These are phyloP conservation scores for Starmerella bombi DNA, from an alignment of 805 yeast genomes.

Conservation along the genomic window DNA sequence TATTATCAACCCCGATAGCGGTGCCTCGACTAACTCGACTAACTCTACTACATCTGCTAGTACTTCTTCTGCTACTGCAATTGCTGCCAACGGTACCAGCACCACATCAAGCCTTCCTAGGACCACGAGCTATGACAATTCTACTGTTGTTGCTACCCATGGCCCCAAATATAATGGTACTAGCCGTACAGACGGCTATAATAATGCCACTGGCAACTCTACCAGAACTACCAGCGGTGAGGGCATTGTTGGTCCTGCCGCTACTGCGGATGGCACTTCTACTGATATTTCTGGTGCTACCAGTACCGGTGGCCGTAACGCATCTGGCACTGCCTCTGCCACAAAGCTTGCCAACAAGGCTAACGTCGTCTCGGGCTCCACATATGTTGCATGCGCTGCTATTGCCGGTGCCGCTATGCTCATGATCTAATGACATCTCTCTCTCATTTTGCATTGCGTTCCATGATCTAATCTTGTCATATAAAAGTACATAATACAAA, in stretches of 20 bases:
- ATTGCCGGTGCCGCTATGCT: slow-evolving; percentile 15
- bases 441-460: too few species aligned
- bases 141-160: slow-evolving; percentile 1
- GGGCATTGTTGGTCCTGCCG: background rate
- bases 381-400: slow-evolving; percentile 12
- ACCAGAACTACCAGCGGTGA: slow-evolving; percentile 2
- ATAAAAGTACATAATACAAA: too few species aligned
- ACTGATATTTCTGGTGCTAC: background rate
- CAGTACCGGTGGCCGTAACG: background rate
- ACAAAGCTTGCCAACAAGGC: slow-evolving; percentile 8
- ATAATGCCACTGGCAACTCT: background rate
- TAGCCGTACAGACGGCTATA: slow-evolving; percentile 1
- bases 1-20: slow-evolving; percentile 12
- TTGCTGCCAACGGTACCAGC: slow-evolving; percentile 9
- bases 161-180: slow-evolving; percentile 2
- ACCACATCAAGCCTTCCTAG: slow-evolving; percentile 9
- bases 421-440: slow-evolving; percentile 6
- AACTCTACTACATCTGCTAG: slow-evolving; percentile 10
- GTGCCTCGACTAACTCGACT: slow-evolving; percentile 4
- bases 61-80: slow-evolving; percentile 8
- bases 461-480: too few species aligned
- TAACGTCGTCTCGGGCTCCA: slow-evolving; percentile 7
- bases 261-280: background rate
- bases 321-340: slow-evolving; percentile 1
- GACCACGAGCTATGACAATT: background rate